A percentile compares a stretch with the other conserved stretches of the same genome.
Conservation (phyloP, 768 basidiomycete genomes). For the Dacryopinax spathularia region DNA sequence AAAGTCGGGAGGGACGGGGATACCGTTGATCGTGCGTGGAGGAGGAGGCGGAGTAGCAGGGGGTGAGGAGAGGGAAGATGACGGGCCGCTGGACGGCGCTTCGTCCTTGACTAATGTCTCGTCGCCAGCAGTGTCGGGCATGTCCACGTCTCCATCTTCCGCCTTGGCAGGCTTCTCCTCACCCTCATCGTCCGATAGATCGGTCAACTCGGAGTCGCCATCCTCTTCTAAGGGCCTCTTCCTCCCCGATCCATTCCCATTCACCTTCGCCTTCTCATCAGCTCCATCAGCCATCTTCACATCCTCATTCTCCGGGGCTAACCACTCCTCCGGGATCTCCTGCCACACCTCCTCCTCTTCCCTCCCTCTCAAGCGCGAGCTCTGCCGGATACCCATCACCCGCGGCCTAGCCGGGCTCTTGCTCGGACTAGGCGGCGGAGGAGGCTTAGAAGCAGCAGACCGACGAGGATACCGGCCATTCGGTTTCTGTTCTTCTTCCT, state of each 20-base stretch:
- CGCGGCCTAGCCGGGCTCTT: slow-evolving; percentile 17
- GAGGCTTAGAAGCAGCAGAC: neutral
- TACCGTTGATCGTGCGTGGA: slow-evolving; percentile 17
- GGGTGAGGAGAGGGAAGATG: neutral
- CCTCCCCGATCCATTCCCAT: slow-evolving; percentile 13
- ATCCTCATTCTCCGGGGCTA: slow-evolving; percentile 20
- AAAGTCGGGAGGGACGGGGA: slow-evolving; percentile 35
- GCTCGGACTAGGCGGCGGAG: neutral
- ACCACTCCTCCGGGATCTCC: slow-evolving; percentile 63
- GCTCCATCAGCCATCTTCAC: slow-evolving; percentile 11
- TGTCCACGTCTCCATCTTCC: slow-evolving; percentile 15
- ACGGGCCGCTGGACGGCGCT: slow-evolving; percentile 1
- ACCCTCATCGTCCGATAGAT: slow-evolving; percentile 26
- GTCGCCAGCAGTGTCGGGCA: slow-evolving; percentile 13
- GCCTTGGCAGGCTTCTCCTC: slow-evolving; percentile 22
- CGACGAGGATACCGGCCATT: neutral
- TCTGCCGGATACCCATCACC: slow-evolving; percentile 45
- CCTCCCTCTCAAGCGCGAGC: slow-evolving; percentile 49
- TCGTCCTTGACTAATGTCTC: slow-evolving; percentile 9
- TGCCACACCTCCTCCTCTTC: slow-evolving; percentile 56
- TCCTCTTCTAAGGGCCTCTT: slow-evolving; percentile 50
- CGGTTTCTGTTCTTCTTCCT: neutral
- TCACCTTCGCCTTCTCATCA: slow-evolving; percentile 15
- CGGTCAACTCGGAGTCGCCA: slow-evolving; percentile 57
- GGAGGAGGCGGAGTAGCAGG: slow-evolving; percentile 4